These are phyloP conservation scores for Epithele typhae DNA, from an alignment of 768 basidiomycete genomes.

Conservation along the genomic window DNA sequence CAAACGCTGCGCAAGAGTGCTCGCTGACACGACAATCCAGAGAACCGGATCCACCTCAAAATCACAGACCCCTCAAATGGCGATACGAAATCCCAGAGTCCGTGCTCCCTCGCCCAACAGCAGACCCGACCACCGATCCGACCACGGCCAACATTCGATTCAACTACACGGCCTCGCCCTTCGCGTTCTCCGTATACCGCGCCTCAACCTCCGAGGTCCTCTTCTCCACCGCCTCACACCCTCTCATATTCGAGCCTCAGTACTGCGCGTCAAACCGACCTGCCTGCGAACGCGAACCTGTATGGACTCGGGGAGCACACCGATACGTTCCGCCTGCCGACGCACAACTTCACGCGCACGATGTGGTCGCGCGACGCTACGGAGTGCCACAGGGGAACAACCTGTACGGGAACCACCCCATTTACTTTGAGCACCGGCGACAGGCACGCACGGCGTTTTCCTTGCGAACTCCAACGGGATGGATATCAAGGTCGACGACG, in stretches of 20 bases:
- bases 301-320: slow-evolving; percentile 79
- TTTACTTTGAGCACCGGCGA: slow-evolving; percentile 69
- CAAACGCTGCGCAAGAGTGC: no score
- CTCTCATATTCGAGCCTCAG: slow-evolving; percentile 73
- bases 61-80: slow-evolving; percentile 44
- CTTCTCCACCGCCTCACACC: slow-evolving; percentile 55
- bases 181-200: slow-evolving; percentile 56
- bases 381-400: slow-evolving; percentile 56
- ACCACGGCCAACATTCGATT: slow-evolving; percentile 46
- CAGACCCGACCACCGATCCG: slow-evolving; percentile 21
- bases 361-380: slow-evolving; percentile 67
- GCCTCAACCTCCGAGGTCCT: slow-evolving; percentile 46
- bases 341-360: slow-evolving; percentile 38
- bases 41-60: slow-evolving; percentile 63
- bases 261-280: slow-evolving; percentile 67
- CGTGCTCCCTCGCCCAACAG: slow-evolving; percentile 52
- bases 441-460: slow-evolving; percentile 67
- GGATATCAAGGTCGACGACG: slow-evolving; percentile 64
- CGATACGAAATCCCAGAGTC: slow-evolving; percentile 65
- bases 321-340: slow-evolving; percentile 54
- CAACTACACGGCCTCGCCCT: slow-evolving; percentile 55
- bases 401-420: slow-evolving; percentile 69
- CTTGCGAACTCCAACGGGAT: slow-evolving; percentile 70
- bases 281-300: slow-evolving; percentile 61
- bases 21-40: not conserved